A percentile compares a stretch with the other conserved stretches of the same genome.
phyloP scores from a whole-genome alignment of 139 green algal species.

The Pseudopediastrum boryanum region DNA sequence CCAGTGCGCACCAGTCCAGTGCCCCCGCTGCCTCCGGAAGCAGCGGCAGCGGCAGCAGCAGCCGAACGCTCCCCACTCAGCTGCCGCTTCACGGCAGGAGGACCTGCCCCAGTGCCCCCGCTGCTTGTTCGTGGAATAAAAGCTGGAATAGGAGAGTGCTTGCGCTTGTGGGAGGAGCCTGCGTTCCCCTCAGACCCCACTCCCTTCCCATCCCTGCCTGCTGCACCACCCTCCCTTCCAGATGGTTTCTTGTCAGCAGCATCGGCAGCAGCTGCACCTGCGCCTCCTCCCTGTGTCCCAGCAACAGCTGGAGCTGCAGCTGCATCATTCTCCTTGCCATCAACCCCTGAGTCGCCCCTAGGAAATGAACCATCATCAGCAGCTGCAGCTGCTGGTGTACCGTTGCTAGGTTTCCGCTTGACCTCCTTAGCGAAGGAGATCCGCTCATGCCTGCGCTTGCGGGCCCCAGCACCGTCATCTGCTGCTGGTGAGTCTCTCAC shows the following conservation, averaged over 20 bases:
- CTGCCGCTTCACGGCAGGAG: constrained; percentile 5
- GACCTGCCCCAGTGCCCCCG: neutral
- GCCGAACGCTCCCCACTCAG: neutral
- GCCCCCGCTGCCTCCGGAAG: too few species aligned
- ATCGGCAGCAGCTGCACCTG: neutral
- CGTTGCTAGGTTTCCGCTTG: constrained; percentile 1
- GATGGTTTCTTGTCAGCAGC: neutral
- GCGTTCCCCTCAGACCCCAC: neutral
- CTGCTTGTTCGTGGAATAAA: neutral
- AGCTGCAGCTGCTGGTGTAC: neutral
- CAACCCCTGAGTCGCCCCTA: neutral
- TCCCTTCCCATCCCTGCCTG: neutral
- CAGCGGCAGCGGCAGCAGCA: neutral
- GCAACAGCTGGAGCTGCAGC: neutral
- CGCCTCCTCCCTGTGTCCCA: neutral
- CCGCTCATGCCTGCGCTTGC: constrained; percentile 3
- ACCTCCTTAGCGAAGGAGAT: neutral
- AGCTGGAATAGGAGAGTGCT: constrained; percentile 30
- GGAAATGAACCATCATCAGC: neutral
- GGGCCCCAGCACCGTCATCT: neutral
- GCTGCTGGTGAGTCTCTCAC: neutral
- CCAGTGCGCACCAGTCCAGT: neutral
- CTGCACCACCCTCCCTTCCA: neutral
- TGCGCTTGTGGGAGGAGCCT: constrained; percentile 17
- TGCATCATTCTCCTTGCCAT: neutral